Base-by-base conservation (phyloP, 2,329 filamentous ascomycete genomes). In the Macrophomina phaseolina region DNA sequence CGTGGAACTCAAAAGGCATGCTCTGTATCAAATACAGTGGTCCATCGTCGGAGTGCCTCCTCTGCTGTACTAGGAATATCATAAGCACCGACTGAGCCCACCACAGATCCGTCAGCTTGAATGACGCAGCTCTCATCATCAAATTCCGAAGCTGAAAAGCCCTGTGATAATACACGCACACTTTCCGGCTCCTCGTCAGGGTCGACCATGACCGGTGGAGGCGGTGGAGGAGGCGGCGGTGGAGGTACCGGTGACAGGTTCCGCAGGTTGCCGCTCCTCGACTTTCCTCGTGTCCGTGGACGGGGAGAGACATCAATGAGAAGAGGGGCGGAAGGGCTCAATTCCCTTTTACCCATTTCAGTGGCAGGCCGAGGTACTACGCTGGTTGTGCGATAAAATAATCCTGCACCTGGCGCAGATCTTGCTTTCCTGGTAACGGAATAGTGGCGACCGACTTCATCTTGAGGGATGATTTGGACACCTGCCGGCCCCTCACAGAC, bases 181-280 rank as follows among this genome's bases (percentile, higher is more conserved):
- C 48, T 51, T 30, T 58, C 23, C 4, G 55, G 23, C 38, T 45
- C 14, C 5, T 45, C 38, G 28, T n/a, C 38, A 5, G 23, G 8
- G 8, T 58, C 23, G 14, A 45, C 30, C 12, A 28, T 16, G 9
- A 42, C 36, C 7, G 55, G 55, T 3, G 38, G 55, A 11, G 55
- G 55, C 23, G 55, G 55, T 7, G 55, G 55, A 1, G 55, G 55
- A 40, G 55, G 55, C 11, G 55, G 55, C 23, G 55, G 55, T 16
- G 55, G 55, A 5, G 55, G 55, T 16, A 58, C 14, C 7, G 55
- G 55, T 6, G 55, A 45, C 36, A 58, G 7, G 9, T 38, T 45
- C 2, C 38, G 5, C 55, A 11, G 38, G 16, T 16, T 28, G 23
- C 18, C 23, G 8, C 55, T 32, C n/a, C 30, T 55, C 16, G 34